Conservation (phyloP, 805 yeast genomes). For the Suhomyces tanzawaensis region DNA sequence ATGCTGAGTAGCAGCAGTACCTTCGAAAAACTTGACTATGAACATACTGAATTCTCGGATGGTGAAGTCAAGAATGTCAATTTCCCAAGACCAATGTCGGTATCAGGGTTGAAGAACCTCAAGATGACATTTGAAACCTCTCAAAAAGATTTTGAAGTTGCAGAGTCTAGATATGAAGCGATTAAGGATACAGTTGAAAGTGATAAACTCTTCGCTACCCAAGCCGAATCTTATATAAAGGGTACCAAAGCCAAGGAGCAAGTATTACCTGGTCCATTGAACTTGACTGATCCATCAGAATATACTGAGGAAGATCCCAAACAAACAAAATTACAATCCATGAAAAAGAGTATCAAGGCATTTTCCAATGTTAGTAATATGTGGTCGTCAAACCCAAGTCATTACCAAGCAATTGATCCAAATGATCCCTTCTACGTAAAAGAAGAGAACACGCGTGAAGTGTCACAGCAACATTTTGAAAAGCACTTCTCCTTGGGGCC, state of each 20-base stretch:
- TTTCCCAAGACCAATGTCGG: constrained; percentile 35
- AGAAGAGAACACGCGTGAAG: constrained; percentile 40
- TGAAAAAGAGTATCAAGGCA: constrained; percentile 28
- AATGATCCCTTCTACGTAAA: constrained; percentile 52
- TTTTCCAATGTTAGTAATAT: constrained; percentile 29
- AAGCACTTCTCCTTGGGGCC: constrained; percentile 62
- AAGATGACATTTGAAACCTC: constrained; percentile 35
- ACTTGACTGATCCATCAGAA: constrained; percentile 28
- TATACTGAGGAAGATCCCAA: constrained; percentile 10
- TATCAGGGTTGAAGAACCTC: constrained; percentile 29
- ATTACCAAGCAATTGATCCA: constrained; percentile 44
- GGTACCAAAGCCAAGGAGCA: constrained; percentile 1
- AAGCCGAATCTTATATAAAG: neutral
- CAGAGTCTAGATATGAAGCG: constrained; percentile 23
- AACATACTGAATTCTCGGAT: constrained; percentile 6
- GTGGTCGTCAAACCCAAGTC: constrained; percentile 64
- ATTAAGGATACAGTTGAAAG: neutral
- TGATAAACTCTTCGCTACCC: neutral
- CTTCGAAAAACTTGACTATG: constrained; percentile 7
- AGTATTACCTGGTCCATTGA: constrained; percentile 18
- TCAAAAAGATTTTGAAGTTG: constrained; percentile 21
- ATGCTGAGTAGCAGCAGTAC: neutral
- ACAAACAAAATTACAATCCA: constrained; percentile 15
- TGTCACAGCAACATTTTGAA: constrained; percentile 58
- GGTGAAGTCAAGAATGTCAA: constrained; percentile 8